A percentile compares a stretch with the other conserved stretches of the same genome.
These are phyloP conservation scores for Paramyrothecium roridum DNA, from an alignment of 2,329 filamentous ascomycete species.

Conservation along the genomic window DNA sequence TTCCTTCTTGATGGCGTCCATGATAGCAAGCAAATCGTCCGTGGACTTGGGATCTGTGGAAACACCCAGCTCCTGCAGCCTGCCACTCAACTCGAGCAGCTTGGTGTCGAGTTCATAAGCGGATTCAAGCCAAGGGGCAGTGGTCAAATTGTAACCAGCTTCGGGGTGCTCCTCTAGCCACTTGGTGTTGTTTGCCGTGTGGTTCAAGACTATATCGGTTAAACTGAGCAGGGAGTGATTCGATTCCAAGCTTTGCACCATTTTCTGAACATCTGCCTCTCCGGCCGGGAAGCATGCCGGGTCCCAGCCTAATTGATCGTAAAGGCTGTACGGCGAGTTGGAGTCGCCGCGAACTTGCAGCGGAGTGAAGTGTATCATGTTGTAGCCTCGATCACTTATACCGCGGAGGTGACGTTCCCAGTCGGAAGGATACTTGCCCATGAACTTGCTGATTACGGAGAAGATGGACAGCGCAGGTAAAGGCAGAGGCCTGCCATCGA, in stretches of 20 bases:
- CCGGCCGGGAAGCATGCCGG: slow-evolving; percentile 77
- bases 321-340: slow-evolving; percentile 96
- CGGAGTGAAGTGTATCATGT: slow-evolving; percentile 98
- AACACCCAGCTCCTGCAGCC: slow-evolving; percentile 67
- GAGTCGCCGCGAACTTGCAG: slow-evolving; percentile 84
- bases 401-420: slow-evolving; percentile 88
- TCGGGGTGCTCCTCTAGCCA: slow-evolving; percentile 96
- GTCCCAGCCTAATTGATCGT: slow-evolving; percentile 88
- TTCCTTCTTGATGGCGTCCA: slow-evolving; percentile 78
- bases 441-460: slow-evolving; percentile 95
- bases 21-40: slow-evolving; percentile 75
- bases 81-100: slow-evolving; percentile 72
- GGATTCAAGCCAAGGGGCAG: slow-evolving; percentile 73
- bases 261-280: slow-evolving; percentile 72
- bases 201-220: slow-evolving; percentile 97
- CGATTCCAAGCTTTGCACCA: slow-evolving; percentile 79
- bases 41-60: slow-evolving; percentile 68
- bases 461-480: slow-evolving; percentile 87
- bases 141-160: slow-evolving; percentile 89
- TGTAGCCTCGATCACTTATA: slow-evolving; percentile 90
- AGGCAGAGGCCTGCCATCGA: slow-evolving; percentile 73
- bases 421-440: slow-evolving; percentile 85
- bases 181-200: slow-evolving; percentile 91
- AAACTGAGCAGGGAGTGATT: slow-evolving; percentile 82
- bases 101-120: slow-evolving; percentile 60